phyloP scores from a whole-genome alignment of 257 asterid species.

The Thymus quinquecostatus region DNA sequence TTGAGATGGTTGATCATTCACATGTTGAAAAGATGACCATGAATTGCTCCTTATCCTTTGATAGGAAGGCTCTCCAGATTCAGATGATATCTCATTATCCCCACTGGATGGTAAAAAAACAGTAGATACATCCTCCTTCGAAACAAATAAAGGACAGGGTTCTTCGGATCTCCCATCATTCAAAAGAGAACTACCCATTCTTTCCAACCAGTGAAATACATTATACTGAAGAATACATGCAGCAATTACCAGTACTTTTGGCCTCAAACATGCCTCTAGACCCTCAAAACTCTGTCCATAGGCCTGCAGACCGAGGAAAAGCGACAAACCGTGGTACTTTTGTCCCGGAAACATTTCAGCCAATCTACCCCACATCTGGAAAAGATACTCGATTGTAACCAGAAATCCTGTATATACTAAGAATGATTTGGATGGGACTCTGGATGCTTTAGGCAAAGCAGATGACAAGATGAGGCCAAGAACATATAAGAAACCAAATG shows the following conservation, averaged over 20 bases:
- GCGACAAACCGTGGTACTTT: conserved; percentile 65
- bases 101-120: conserved; percentile 47
- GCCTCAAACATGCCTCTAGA: conserved; percentile 84
- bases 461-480: conserved; percentile 79
- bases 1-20: conserved; percentile 45
- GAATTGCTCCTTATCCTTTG: conserved; percentile 57
- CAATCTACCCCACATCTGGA: conserved; percentile 92
- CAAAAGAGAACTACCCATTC: conserved; percentile 57
- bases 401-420: conserved; percentile 79
- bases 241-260: conserved; percentile 88
- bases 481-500: conserved; percentile 82
- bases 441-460: conserved; percentile 76
- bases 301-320: conserved; percentile 79
- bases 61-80: conserved; percentile 47
- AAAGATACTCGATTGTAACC: conserved; percentile 77
- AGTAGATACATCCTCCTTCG: conserved; percentile 60
- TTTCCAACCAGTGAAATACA: conserved; percentile 86
- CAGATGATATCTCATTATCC: conserved; percentile 44
- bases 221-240: conserved; percentile 94
- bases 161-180: conserved; percentile 65
- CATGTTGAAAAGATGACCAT: conserved; percentile 54
- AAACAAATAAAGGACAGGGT: conserved; percentile 89
- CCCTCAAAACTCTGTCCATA: conserved; percentile 76
- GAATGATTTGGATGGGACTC: conserved; percentile 84
- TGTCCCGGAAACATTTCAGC: conserved; percentile 97